These are phyloP conservation scores for Trichocomaceae sp. DNA, from an alignment of 2,329 filamentous ascomycete species.

Conservation along the genomic window DNA sequence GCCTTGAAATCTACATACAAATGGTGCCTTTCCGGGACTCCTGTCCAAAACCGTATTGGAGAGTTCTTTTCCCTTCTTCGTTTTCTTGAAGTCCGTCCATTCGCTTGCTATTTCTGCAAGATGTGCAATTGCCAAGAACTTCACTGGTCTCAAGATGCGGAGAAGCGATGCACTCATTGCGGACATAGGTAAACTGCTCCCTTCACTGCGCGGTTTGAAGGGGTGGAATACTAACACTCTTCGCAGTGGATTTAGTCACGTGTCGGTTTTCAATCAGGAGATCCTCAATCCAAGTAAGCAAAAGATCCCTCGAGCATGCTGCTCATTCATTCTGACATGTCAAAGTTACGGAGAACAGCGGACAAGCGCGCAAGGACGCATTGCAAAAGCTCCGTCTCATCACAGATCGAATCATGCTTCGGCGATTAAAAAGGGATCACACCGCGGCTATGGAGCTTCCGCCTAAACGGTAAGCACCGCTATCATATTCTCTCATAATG, in stretches of 20 bases:
- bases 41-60: constrained; percentile 92
- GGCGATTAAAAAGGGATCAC: constrained; percentile 88
- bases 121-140: constrained; percentile 71
- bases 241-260: constrained; percentile 54
- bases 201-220: background rate
- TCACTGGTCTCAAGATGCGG: constrained; percentile 72
- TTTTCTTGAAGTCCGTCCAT: constrained; percentile 82
- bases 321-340: constrained; percentile 26
- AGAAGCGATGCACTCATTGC: constrained; percentile 66
- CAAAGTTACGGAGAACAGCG: constrained; percentile 50
- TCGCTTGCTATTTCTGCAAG: constrained; percentile 92
- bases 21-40: constrained; percentile 93
- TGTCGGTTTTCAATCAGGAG: constrained; percentile 90
- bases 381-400: constrained; percentile 78
- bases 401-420: constrained; percentile 90
- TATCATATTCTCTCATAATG: background rate
- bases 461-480: constrained; percentile 61
- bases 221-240: constrained; percentile 3
- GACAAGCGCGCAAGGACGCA: constrained; percentile 57
- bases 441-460: constrained; percentile 94
- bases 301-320: constrained; percentile 40
- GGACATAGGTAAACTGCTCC: constrained; percentile 42
- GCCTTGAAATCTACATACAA: constrained; percentile 81
- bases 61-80: constrained; percentile 93
- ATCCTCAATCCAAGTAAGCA: constrained; percentile 67